These are phyloP conservation scores for Backusella luteola DNA, from an alignment of 192 early-diverging fungal species.

Conservation along the genomic window DNA sequence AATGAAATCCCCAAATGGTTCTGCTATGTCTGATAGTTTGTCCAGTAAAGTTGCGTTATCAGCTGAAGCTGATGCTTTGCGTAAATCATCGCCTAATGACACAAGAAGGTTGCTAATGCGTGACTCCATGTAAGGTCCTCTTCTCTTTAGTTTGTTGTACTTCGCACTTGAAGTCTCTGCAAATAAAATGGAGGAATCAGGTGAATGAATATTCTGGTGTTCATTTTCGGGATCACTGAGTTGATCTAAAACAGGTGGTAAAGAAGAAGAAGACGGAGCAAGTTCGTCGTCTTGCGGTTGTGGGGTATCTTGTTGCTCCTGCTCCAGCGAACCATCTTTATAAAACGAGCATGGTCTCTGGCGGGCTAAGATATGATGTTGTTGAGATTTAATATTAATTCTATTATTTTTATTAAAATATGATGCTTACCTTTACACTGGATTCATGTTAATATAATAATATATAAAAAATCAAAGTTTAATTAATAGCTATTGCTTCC, in stretches of 20 bases:
- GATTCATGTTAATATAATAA: background rate
- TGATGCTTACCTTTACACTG: slow-evolving; percentile 25
- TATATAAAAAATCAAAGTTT: background rate
- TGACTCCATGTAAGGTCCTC: slow-evolving; percentile 1
- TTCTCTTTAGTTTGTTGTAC: slow-evolving; percentile 7
- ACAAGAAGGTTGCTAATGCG: slow-evolving; percentile 3
- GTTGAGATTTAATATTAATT: slow-evolving; percentile 6
- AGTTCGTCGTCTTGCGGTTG: background rate
- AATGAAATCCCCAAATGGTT: slow-evolving; percentile 4
- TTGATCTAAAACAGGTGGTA: background rate
- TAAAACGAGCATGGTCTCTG: slow-evolving; percentile 30
- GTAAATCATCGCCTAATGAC: slow-evolving; percentile 11
- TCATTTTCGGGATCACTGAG: background rate
- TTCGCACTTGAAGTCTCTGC: background rate
- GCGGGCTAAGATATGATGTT: slow-evolving; percentile 19
- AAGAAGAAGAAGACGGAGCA: background rate
- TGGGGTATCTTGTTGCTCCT: background rate
- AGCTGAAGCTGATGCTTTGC: background rate
- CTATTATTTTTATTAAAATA: background rate
- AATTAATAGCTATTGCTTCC: background rate
- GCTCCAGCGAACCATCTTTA: slow-evolving; percentile 20
- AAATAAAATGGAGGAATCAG: background rate
- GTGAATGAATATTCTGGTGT: background rate
- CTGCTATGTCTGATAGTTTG: background rate
- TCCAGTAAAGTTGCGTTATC: background rate